Conservation (phyloP, 768 basidiomycete genomes). For the Xerocomellus dryophilus region DNA sequence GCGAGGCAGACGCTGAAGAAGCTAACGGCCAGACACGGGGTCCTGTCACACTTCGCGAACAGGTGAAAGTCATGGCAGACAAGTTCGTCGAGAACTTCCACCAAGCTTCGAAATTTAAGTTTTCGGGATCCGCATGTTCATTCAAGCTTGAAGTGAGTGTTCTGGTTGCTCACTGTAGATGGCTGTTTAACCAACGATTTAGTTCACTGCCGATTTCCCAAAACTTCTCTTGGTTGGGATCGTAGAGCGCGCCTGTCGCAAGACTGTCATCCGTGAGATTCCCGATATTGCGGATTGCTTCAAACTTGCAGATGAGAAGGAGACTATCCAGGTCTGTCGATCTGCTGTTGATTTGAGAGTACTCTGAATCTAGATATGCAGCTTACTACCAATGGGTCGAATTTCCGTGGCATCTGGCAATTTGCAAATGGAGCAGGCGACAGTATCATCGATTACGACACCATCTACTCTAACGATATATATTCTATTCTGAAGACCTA, state of each 20-base stretch:
- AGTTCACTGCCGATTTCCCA: constrained; percentile 88
- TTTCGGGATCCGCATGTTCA: constrained; percentile 61
- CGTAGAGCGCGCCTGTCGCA: constrained; percentile 81
- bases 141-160: constrained; percentile 79
- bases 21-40: constrained; percentile 21
- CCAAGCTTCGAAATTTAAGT: constrained; percentile 70
- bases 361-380: constrained; percentile 28
- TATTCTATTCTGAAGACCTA: constrained; percentile 88
- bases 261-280: constrained; percentile 86
- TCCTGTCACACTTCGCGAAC: constrained; percentile 36
- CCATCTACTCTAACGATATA: constrained; percentile 92
- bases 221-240: constrained; percentile 94
- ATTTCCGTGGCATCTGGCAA: constrained; percentile 86
- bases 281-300: constrained; percentile 87
- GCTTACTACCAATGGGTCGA: constrained; percentile 91
- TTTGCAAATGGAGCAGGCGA: constrained; percentile 53
- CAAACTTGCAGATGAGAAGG: constrained; percentile 54
- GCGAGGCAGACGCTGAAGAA: constrained; percentile 34
- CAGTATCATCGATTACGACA: constrained; percentile 69
- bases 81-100: constrained; percentile 57
- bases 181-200: background rate
- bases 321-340: constrained; percentile 41
- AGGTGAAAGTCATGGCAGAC: constrained; percentile 44
- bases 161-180: background rate
- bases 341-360: background rate